phyloP scores from a whole-genome alignment of 2,329 filamentous ascomycete species.

The Colletotrichum eleusines region DNA sequence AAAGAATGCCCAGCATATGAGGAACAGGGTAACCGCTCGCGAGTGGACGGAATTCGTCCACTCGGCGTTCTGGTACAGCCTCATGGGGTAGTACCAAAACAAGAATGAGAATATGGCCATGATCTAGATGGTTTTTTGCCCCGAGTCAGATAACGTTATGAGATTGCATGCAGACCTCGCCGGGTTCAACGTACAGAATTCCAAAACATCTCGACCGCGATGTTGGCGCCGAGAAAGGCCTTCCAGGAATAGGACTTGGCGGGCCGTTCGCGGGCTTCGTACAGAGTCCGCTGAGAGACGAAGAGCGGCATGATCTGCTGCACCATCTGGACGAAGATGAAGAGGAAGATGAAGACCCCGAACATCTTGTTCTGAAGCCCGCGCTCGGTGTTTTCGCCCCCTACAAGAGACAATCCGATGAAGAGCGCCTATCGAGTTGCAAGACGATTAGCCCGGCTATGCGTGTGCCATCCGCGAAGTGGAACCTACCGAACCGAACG shows the following conservation, averaged over 20 bases:
- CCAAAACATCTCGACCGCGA: conserved; percentile 77
- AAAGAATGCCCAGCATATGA: conserved; percentile 73
- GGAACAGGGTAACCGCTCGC: conserved; percentile 71
- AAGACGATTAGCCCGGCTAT: too few species aligned
- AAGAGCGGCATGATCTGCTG: conserved; percentile 74
- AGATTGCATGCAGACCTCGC: too few species aligned
- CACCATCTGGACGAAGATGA: conserved; percentile 60
- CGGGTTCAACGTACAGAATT: conserved; percentile 61
- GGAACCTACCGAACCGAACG: conserved; percentile 55
- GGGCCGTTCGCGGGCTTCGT: conserved; percentile 74
- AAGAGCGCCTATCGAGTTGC: conserved; percentile 68
- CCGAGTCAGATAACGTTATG: too few species aligned
- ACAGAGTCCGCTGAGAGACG: conserved; percentile 72
- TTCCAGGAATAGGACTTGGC: conserved; percentile 77
- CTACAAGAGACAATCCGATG: conserved; percentile 73
- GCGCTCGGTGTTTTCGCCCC: conserved; percentile 66
- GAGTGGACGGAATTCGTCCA: conserved; percentile 58
- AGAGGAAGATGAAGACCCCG: conserved; percentile 73
- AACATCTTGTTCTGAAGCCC: conserved; percentile 76
- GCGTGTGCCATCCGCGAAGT: too few species aligned
- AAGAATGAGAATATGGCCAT: conserved; percentile 71
- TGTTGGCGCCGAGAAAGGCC: conserved; percentile 73
- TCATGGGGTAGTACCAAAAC: conserved; percentile 77
- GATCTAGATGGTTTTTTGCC: too few species aligned
- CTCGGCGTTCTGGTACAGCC: conserved; percentile 69